Percentiles rank a stretch among this genome's conserved stretches.
Conservation (phyloP, 129 eudicot genomes). For the Tagetes patula region DNA sequence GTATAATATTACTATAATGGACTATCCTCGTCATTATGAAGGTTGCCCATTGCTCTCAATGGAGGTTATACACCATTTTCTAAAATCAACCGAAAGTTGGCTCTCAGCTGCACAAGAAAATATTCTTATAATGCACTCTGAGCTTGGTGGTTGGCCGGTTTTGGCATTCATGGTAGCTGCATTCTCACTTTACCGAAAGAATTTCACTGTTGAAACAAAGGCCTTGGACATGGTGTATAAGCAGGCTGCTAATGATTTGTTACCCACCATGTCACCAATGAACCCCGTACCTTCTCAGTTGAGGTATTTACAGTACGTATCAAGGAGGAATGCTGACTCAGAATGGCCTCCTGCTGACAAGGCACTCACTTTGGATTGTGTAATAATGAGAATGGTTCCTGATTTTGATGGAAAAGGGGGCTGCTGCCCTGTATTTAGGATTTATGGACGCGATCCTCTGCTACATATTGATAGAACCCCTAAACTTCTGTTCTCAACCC, state of each 20-base stretch:
- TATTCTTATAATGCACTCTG: slow-evolving; percentile 78
- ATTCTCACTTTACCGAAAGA: slow-evolving; percentile 56
- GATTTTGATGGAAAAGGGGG: slow-evolving; percentile 73
- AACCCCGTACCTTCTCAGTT: slow-evolving; percentile 82
- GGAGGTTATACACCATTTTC: slow-evolving; percentile 79
- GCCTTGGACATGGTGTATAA: slow-evolving; percentile 74
- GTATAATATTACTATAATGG: slow-evolving; percentile 70
- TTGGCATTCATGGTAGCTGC: slow-evolving; percentile 89
- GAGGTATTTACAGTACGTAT: slow-evolving; percentile 73
- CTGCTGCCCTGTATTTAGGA: slow-evolving; percentile 75
- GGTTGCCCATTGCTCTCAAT: slow-evolving; percentile 74
- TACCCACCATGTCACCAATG: slow-evolving; percentile 51
- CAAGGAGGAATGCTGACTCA: slow-evolving; percentile 65
- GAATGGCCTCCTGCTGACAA: slow-evolving; percentile 83
- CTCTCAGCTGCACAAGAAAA: slow-evolving; percentile 62
- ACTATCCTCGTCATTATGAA: slow-evolving; percentile 78
- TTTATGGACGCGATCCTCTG: slow-evolving; percentile 77
- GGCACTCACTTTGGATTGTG: slow-evolving; percentile 74
- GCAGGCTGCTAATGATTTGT: slow-evolving; percentile 71
- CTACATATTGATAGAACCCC: slow-evolving; percentile 56
- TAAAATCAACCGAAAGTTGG: slow-evolving; percentile 82
- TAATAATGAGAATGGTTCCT: slow-evolving; percentile 76
- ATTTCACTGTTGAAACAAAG: slow-evolving; percentile 54
- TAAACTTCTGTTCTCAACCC: slow-evolving; percentile 74
- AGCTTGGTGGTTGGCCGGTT: slow-evolving; percentile 87